Evolutionary conservation across 331 rosid species (phyloP), one percentile per base, ranked within the genome.

Genomic region (Saraca asoca): DNA sequence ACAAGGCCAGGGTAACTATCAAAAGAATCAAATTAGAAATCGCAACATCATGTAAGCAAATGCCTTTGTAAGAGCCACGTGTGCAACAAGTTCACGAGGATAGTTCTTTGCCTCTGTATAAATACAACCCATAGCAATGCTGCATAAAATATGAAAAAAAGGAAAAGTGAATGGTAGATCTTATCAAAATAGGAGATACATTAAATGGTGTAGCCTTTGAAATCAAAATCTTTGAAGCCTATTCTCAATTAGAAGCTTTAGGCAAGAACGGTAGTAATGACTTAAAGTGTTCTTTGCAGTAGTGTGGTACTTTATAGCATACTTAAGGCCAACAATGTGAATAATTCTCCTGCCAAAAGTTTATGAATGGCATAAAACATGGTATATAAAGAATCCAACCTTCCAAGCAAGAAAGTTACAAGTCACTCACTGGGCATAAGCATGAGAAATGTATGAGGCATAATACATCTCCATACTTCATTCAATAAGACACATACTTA

Each of bases 31-130:
- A 64, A 46, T 54, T 55, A 44, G 68, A 14, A 74, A 66, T 57
- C 13, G 58, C 35, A 81, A 71, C 74, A 61, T 50, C 75, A 56
- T 33, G 61, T 11, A 61, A 39, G 42, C 56, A 34, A 66, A 64
- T 39, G 72, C 79, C 96, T 92, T 84, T 89, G 96, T 87, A 73
- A 92, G 89, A 66, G 98, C 88, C 46, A 92, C 98, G 77, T 92
- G 98, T 12, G 98, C 96, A 64, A 96, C 98, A 68, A 96, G 95
- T 78, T 92, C 98, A 69, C 98, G 96, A 49, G 98, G 96, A 81
- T 92, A 92, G 76, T 85, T 92, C 81, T 92, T 92, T 68, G 86
- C 73, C 67, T 92, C 98, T 11, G 96, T 79, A 74, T 92, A 92
- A 70, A 92, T 92, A 75, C 98, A 89, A 15, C 96, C 96, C 80